Base-by-base conservation (phyloP, 2,329 filamentous ascomycete genomes). In the Aspergillus thermomutatus region DNA sequence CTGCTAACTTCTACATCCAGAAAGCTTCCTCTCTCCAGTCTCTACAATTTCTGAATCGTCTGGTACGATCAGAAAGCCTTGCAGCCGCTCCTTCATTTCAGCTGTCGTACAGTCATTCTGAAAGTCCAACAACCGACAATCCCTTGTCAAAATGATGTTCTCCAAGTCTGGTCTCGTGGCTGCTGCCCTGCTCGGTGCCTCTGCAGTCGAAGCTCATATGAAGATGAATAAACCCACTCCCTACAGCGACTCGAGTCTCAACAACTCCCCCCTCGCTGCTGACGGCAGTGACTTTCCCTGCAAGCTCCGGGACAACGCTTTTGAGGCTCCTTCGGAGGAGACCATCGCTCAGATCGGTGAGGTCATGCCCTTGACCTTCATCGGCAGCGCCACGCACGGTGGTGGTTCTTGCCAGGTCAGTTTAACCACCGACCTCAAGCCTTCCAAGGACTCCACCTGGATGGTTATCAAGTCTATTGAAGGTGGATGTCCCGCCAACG, bases 321-420 rank as follows among this genome's bases (percentile, higher is more conserved):
- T 61, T 50, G 50, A 65, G 4, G 76, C 80, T 0, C 76, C 79
- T 1, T 75, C 71, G 68, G 1, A 76, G 74, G 66, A 69, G 52
- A 91, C 90, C 64, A 70, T 78, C 1, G 90, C 89, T 73, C 77
- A 81, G 0, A 80, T 88, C 14, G 91, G 91, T 3, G 82, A 83
- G 5, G 61, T 72, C 0, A 84, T 89, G 66, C 71, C 77, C 0
- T 80, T 97, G 1, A 72, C 75, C 0, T 90, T 96, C 73, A 76
- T 76, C 0, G 92, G 92, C 37, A 78, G 81, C 50, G 92, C 92
- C 2, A 85, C 87, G 0, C 94, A 99, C 65, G 92, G 92, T 19
- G 94, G 94, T 53, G 94, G 94, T 0, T 95, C 91, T 0, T 97
- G 94, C 78, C 94, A 99, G 67, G 77, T 97, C 56, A 89, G 88